These are phyloP conservation scores for Peziza echinospora DNA, from an alignment of 495 filamentous ascomycete genomes.

Conservation along the genomic window DNA sequence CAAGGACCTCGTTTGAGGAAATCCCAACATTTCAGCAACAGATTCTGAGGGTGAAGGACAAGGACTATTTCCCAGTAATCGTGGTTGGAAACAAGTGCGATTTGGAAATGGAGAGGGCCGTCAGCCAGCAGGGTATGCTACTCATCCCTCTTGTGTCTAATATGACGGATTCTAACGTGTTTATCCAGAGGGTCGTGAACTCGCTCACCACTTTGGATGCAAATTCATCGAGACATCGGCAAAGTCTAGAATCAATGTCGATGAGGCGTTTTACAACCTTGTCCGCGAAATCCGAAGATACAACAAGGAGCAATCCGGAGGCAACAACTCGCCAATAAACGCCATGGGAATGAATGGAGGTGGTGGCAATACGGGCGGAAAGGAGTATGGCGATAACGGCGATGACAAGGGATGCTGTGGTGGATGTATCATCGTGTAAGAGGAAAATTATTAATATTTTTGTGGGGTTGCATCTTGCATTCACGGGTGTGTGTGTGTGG, in stretches of 20 bases:
- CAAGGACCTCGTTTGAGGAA: slow-evolving; percentile 91
- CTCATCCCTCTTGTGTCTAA: slow-evolving; percentile 1
- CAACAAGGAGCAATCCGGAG: slow-evolving; percentile 88
- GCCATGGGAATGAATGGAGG: slow-evolving; percentile 33
- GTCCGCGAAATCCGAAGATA: slow-evolving; percentile 92
- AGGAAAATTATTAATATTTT: too few relatives aligned
- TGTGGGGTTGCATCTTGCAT: too few relatives aligned
- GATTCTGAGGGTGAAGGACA: slow-evolving; percentile 94
- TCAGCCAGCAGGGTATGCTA: slow-evolving; percentile 66
- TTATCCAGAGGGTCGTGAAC: slow-evolving; percentile 59
- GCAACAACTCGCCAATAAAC: slow-evolving; percentile 41
- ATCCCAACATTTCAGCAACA: slow-evolving; percentile 97
- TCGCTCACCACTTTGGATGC: slow-evolving; percentile 75
- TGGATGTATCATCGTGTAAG: slow-evolving; percentile 80
- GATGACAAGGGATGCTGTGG: slow-evolving; percentile 60
- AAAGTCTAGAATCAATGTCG: slow-evolving; percentile 93
- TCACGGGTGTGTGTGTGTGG: too few relatives aligned
- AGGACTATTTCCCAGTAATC: slow-evolving; percentile 97
- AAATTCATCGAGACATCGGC: slow-evolving; percentile 98
- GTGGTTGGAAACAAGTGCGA: slow-evolving; percentile 99
- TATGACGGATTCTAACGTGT: slow-evolving; percentile 14
- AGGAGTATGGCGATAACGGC: slow-evolving; percentile 38
- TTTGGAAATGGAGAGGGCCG: slow-evolving; percentile 75
- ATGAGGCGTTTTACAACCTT: slow-evolving; percentile 94
- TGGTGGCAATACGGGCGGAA: slow-evolving; percentile 7